Base-by-base conservation (phyloP, 169 alveolate genomes). In the Eimeria acervulina region DNA sequence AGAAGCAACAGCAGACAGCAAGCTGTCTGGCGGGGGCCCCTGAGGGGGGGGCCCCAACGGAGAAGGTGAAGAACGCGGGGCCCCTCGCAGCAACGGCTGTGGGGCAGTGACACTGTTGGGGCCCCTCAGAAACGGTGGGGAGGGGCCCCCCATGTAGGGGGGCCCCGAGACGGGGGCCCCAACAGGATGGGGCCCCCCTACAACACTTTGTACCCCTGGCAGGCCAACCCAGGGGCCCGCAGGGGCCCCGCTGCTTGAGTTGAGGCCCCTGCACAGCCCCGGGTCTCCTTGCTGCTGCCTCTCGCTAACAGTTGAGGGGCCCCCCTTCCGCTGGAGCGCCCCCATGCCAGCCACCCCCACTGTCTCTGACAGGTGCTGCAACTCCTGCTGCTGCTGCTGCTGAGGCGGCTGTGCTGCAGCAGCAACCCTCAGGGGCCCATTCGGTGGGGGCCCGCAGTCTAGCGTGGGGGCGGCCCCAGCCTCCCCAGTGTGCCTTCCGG, bases 291-390 rank as follows among this genome's bases (percentile, higher is more conserved):
- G 91, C 72, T 42, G 66, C 74, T 83, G 91, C 91, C 74, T 38
- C n/a, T 44, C 91, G 40, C 15, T 28, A 19, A 1, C 36, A 19
- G n/a, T n/a, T 51, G 31, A 40, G 44, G 91, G 91, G 72, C 26
- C 68, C 91, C 91, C 91, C 68, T 2, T 44, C 51, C 74, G 42
- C 44, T 83, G 91, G 51, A 83, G 47, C 33, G 91, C 52, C 36
- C 74, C 91, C 42, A 44, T 12, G n/a, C 66, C 70, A 13, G 74
- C 52, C 72, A 17, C 1, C 70, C 42, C 91, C 51, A 31, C 44
- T 23, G 74, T 47, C 12, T 44, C 91, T 40, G 66, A 17, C 21
- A 83, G 68, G n/a, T 59, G 68, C 68, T 59, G 68, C 68, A 59
- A 19, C 68, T 59, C 68, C 19, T 19, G 68, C 68, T 59, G 68